phyloP scores from a whole-genome alignment of 2,329 filamentous ascomycete genomes.

The Neurospora sp. region DNA sequence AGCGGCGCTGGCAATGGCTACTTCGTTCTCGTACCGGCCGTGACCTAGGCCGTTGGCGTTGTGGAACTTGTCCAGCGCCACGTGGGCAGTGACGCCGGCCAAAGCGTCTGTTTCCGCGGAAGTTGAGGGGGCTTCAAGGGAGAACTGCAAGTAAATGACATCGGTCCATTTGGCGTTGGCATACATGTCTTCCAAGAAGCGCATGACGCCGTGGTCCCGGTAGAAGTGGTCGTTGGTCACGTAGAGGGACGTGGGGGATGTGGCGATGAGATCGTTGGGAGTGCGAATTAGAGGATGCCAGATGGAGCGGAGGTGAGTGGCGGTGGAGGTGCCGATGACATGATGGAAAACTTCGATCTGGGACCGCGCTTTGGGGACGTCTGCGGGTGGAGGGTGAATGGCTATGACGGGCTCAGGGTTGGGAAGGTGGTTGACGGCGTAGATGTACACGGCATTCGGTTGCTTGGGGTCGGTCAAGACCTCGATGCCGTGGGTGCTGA shows the following conservation, averaged over 20 bases:
- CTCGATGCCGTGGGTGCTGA: constrained; percentile 51
- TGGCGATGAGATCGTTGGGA: constrained; percentile 47
- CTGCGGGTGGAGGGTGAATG: constrained; percentile 10
- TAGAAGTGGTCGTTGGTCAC: constrained; percentile 52
- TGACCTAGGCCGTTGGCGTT: constrained; percentile 49
- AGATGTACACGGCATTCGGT: constrained; percentile 41
- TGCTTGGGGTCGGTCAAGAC: constrained; percentile 39
- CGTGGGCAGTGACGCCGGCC: constrained; percentile 29
- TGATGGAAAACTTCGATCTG: constrained; percentile 50
- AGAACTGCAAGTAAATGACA: constrained; percentile 34
- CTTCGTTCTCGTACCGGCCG: constrained; percentile 29
- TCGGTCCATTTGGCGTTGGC: constrained; percentile 36
- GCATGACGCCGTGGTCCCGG: constrained; percentile 32
- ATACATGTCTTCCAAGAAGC: constrained; percentile 36
- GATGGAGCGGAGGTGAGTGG: constrained; percentile 41
- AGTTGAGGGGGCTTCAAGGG: constrained; percentile 15
- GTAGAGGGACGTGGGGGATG: constrained; percentile 37
- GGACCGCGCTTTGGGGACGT: constrained; percentile 33
- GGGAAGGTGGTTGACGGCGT: constrained; percentile 49
- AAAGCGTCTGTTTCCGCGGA: constrained; percentile 32
- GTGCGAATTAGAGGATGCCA: constrained; percentile 42
- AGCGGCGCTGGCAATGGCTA: constrained; percentile 32
- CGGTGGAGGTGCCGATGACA: constrained; percentile 29
- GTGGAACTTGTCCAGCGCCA: constrained; percentile 35
- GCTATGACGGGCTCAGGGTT: constrained; percentile 29